phyloP scores from a whole-genome alignment of 352 stramenopile genomes.

The Phytophthora agathidicida region DNA sequence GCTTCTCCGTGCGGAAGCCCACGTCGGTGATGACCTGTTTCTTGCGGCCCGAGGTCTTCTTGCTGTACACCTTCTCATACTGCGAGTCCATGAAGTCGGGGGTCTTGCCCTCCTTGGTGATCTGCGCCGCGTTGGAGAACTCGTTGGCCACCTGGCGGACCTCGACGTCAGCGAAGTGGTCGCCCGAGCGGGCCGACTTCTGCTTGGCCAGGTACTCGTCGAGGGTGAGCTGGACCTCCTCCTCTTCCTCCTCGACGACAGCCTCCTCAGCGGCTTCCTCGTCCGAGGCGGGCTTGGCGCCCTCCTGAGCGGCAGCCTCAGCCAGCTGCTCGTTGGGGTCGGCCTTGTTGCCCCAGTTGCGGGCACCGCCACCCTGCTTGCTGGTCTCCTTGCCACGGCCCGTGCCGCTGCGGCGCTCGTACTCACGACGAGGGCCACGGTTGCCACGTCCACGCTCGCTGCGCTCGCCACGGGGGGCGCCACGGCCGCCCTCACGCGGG shows the following conservation, averaged over 20 bases:
- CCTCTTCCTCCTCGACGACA: constrained; percentile 76
- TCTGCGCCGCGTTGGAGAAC: constrained; percentile 76
- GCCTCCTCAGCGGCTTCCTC: constrained; percentile 56
- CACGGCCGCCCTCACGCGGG: constrained; percentile 52
- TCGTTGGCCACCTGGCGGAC: constrained; percentile 91
- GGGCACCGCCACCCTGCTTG: constrained; percentile 94
- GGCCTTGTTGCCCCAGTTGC: constrained; percentile 97
- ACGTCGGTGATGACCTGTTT: constrained; percentile 91
- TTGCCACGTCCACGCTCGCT: constrained; percentile 52
- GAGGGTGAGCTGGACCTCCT: constrained; percentile 84
- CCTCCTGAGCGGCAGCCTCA: constrained; percentile 63
- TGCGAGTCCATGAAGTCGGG: constrained; percentile 87
- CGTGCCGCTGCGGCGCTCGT: constrained; percentile 94
- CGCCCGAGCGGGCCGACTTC: constrained; percentile 67
- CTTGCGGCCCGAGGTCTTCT: constrained; percentile 95
- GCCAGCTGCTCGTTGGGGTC: constrained; percentile 89
- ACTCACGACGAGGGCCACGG: constrained; percentile 83
- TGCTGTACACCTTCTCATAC: constrained; percentile 95
- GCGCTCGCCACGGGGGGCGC: constrained; percentile 49
- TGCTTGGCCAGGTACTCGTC: constrained; percentile 89
- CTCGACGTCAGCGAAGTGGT: constrained; percentile 85
- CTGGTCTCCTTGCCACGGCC: constrained; percentile 96
- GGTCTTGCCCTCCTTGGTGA: constrained; percentile 90
- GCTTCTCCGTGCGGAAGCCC: constrained; percentile 76
- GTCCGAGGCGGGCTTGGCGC: constrained; percentile 51